These are phyloP conservation scores for Talaromyces adpressus DNA, from an alignment of 495 filamentous ascomycete genomes.

Conservation along the genomic window DNA sequence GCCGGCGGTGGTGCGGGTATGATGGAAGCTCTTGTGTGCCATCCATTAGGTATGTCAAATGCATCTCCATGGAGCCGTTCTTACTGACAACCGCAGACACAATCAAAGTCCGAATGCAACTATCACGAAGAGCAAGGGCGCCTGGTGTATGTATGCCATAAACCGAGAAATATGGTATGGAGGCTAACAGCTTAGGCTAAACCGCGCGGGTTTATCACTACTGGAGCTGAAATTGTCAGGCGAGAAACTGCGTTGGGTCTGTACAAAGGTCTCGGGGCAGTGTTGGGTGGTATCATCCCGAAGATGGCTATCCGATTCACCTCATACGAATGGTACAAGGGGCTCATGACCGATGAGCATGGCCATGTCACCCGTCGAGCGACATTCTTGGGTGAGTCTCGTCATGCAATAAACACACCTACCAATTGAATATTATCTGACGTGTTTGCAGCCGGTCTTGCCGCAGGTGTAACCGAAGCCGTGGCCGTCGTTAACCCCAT, in stretches of 20 bases:
- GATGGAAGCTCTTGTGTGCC: constrained; percentile 97
- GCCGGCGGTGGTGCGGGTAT: constrained; percentile 97
- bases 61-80: background rate
- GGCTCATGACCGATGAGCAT: constrained; percentile 58
- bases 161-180: background rate
- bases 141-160: constrained; percentile 56
- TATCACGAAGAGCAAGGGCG: constrained; percentile 74
- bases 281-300: constrained; percentile 92
- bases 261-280: constrained; percentile 95
- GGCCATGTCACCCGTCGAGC: constrained; percentile 67
- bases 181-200: constrained; percentile 45
- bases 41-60: constrained; percentile 70
- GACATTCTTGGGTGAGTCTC: constrained; percentile 68
- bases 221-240: constrained; percentile 79
- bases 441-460: constrained; percentile 61
- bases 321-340: constrained; percentile 93
- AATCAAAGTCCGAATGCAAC: constrained; percentile 99
- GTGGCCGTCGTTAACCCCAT: constrained; percentile 95
- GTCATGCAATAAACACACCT: no score
- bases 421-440: no score
- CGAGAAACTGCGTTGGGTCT: constrained; percentile 86
- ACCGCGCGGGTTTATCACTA: constrained; percentile 79
- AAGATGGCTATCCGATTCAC: constrained; percentile 99
- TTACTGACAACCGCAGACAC: constrained; percentile 54
- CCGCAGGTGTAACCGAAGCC: constrained; percentile 91